Evolutionary conservation across 225 moss, liverwort and hornwort species (phyloP).

Genomic region (Climacium dendroides): DNA sequence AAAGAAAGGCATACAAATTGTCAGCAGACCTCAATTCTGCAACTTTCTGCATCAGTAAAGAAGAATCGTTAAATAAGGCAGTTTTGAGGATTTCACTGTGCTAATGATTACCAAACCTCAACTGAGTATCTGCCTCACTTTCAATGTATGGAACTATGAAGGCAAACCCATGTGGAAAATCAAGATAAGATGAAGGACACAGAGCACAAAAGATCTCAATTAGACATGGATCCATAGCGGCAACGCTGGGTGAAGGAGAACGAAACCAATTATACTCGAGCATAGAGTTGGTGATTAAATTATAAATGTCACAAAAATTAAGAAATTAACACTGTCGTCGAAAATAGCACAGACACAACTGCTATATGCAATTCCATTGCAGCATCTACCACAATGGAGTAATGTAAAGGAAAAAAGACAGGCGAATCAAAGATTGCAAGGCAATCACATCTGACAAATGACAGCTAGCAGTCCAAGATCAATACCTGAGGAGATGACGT

Average conservation of each 20-base stretch:
- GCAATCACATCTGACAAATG: not conserved
- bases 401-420: not conserved
- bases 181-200: not conserved
- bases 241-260: not conserved
- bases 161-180: not conserved
- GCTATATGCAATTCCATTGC: not conserved
- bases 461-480: not conserved
- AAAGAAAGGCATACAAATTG: constrained; percentile 73
- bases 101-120: not conserved
- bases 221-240: not conserved
- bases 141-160: not conserved
- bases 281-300: not conserved
- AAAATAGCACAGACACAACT: not conserved
- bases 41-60: constrained; percentile 41
- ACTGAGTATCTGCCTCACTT: not conserved
- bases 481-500: constrained; percentile 42
- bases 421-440: not conserved
- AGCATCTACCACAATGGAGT: not conserved
- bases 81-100: not conserved
- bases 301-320: not conserved
- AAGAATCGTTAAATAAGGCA: not conserved
- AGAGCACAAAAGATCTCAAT: not conserved
- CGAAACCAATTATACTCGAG: not conserved
- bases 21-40: constrained; percentile 65
- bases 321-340: not conserved